Percentiles rank a stretch among this genome's conserved stretches.
Conservation (phyloP, 2,329 filamentous ascomycete genomes). For the Penicillium sp. region DNA sequence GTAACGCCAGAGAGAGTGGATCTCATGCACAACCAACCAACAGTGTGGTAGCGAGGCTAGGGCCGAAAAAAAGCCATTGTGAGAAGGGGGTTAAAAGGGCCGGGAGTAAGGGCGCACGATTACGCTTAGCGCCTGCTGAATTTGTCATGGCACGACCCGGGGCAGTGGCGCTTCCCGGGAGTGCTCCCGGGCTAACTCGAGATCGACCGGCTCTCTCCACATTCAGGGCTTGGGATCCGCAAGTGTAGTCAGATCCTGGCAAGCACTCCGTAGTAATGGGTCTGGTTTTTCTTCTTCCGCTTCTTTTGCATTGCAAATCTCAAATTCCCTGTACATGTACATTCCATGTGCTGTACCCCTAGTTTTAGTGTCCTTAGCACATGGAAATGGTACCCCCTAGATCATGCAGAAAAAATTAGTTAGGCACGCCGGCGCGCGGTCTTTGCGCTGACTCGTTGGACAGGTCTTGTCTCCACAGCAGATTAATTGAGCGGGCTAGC, state of each 20-base stretch:
- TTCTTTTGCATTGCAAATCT: not conserved
- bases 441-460: not conserved
- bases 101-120: not conserved
- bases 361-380: not conserved
- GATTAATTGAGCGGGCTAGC: not conserved
- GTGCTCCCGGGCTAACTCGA: slow-evolving; percentile 6
- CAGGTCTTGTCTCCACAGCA: not conserved
- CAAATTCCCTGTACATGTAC: not conserved
- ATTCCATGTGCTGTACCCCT: not conserved
- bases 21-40: not conserved
- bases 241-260: not conserved
- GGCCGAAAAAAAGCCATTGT: slow-evolving; percentile 5
- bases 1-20: not conserved
- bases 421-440: not conserved
- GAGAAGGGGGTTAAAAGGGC: not conserved
- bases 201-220: slow-evolving; percentile 16
- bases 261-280: not conserved
- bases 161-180: slow-evolving; percentile 5
- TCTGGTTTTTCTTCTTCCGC: not conserved
- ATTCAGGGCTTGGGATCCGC: slow-evolving; percentile 8
- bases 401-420: not conserved
- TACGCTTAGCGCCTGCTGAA: slow-evolving; percentile 2
- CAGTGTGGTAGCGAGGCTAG: slow-evolving; percentile 5
- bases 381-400: not conserved
- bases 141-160: slow-evolving; percentile 10